Conservation (phyloP, 1,284 basidiomycete genomes). For the Hymenochaete sp. region DNA sequence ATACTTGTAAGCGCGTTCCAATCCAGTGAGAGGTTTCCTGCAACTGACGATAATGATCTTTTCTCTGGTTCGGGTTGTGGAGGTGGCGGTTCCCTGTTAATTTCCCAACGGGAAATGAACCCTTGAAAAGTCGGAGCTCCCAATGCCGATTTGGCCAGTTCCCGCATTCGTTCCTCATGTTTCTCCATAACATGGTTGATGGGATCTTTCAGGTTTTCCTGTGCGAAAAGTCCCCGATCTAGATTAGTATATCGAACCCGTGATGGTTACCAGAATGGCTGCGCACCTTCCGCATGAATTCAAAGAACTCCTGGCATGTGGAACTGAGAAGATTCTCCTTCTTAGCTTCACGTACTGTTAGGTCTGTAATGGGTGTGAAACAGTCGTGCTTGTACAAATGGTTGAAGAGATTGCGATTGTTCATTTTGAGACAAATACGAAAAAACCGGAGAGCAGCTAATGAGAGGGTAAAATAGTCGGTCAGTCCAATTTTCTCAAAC, state of each 20-base stretch:
- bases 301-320: conserved; percentile 93
- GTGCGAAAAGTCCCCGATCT: conserved; percentile 12
- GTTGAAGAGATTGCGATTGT: conserved; percentile 80
- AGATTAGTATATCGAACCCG: background rate
- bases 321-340: conserved; percentile 91
- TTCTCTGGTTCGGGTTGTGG: conserved; percentile 41
- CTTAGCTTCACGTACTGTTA: conserved; percentile 73
- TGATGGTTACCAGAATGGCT: conserved; percentile 11
- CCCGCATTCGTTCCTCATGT: conserved; percentile 59
- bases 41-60: conserved; percentile 41
- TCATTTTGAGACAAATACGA: conserved; percentile 74
- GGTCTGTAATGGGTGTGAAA: conserved; percentile 73
- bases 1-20: too few relatives aligned
- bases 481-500: background rate
- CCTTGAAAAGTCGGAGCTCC: conserved; percentile 64
- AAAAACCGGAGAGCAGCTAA: conserved; percentile 88
- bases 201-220: conserved; percentile 85
- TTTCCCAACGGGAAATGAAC: conserved; percentile 79
- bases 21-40: conserved; percentile 4
- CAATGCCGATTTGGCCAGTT: conserved; percentile 52
- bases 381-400: conserved; percentile 84
- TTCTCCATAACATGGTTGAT: conserved; percentile 80
- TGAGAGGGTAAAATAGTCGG: conserved; percentile 1
- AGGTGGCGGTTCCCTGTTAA: conserved; percentile 75
- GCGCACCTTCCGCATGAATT: conserved; percentile 76